These are phyloP conservation scores for Phialophora macrospora DNA, from an alignment of 2,329 filamentous ascomycete genomes.

Conservation along the genomic window DNA sequence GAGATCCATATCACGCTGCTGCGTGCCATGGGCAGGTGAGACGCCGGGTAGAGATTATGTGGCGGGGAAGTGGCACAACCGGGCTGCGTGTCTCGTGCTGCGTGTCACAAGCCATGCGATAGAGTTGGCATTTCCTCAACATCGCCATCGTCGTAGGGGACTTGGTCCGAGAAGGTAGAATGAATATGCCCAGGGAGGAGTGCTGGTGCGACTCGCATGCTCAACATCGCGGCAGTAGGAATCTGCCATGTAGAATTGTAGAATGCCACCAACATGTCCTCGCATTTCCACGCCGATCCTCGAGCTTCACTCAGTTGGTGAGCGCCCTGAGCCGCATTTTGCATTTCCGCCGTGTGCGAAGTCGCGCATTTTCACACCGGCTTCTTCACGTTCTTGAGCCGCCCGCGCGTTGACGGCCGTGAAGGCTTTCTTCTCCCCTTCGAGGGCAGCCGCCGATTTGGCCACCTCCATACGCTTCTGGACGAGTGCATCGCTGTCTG, in stretches of 20 bases:
- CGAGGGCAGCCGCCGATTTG: neutral
- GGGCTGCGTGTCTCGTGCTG: neutral
- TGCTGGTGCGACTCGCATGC: too few relatives aligned
- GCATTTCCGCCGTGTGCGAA: neutral
- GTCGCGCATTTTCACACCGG: constrained; percentile 8
- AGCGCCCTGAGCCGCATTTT: too few relatives aligned
- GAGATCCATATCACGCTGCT: neutral
- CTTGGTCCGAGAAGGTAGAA: neutral
- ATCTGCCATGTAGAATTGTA: neutral
- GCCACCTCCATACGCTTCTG: constrained; percentile 10
- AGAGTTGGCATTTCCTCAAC: neutral
- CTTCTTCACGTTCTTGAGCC: neutral
- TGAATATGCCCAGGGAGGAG: neutral
- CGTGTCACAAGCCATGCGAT: neutral
- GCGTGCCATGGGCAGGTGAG: neutral
- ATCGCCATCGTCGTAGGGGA: neutral
- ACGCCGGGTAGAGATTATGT: neutral
- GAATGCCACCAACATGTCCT: neutral
- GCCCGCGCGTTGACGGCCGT: constrained; percentile 9
- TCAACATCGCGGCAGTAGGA: neutral
- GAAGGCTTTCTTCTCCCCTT: constrained; percentile 5
- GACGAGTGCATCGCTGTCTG: constrained; percentile 5
- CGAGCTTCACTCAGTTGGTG: neutral
- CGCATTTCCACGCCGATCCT: neutral
- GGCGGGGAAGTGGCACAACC: neutral